Percentiles rank a stretch among this genome's conserved stretches.
Conservation (phyloP, 2,329 filamentous ascomycete species). For the Colletotrichum magnum region DNA sequence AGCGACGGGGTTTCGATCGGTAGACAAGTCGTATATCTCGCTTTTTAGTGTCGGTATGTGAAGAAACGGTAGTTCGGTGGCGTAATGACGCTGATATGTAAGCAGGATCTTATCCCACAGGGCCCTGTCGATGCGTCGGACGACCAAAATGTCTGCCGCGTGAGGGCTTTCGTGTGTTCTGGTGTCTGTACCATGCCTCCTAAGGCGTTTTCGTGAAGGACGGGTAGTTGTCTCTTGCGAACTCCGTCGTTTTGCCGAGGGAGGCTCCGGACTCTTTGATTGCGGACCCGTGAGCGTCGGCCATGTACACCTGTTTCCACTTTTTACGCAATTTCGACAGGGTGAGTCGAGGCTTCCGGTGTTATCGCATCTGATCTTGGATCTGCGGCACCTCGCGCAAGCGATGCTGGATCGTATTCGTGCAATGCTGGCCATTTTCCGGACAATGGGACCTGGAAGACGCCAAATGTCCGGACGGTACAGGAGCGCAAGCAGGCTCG, state of each 20-base stretch:
- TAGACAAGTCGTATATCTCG: conserved; percentile 52
- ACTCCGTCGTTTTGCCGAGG: conserved; percentile 51
- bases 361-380: conserved; percentile 91
- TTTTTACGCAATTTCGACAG: conserved; percentile 82
- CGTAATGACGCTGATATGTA: conserved; percentile 79
- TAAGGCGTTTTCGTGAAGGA: conserved; percentile 59
- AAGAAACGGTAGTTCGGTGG: conserved; percentile 79
- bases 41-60: conserved; percentile 75
- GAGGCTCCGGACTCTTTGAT: conserved; percentile 59
- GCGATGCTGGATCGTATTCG: conserved; percentile 84
- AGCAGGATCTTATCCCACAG: conserved; percentile 79
- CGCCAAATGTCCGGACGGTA: neutral
- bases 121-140: conserved; percentile 71
- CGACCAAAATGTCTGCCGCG: conserved; percentile 72
- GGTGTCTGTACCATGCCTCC: conserved; percentile 50
- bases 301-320: conserved; percentile 80
- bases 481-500: neutral
- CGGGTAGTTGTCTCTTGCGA: conserved; percentile 52
- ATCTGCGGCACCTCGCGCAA: conserved; percentile 80
- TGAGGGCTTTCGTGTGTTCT: conserved; percentile 50
- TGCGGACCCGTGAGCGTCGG: conserved; percentile 59
- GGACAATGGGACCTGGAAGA: neutral
- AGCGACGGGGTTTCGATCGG: neutral
- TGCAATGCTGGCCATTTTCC: conserved; percentile 49
- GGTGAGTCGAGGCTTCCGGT: conserved; percentile 63